Conservation (phyloP, 2,329 filamentous ascomycete species). For the Claviceps lovelessii region DNA sequence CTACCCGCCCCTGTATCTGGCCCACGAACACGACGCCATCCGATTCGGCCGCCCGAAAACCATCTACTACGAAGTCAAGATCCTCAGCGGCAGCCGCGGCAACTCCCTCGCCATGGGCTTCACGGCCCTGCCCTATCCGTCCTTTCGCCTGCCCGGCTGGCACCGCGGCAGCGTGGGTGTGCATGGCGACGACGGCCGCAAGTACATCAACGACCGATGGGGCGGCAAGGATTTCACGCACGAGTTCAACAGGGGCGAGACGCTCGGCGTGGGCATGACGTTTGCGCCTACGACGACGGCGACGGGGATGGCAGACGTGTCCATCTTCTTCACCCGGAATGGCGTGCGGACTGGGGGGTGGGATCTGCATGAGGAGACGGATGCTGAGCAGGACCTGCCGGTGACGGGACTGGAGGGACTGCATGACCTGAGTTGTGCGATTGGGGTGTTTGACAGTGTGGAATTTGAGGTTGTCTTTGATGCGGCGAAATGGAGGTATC, state of each 20-base stretch:
- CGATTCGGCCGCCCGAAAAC: conserved; percentile 29
- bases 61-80: conserved; percentile 59
- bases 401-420: conserved; percentile 55
- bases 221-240: conserved; percentile 56
- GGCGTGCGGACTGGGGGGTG: conserved; percentile 47
- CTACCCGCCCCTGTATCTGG: conserved; percentile 55
- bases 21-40: conserved; percentile 42
- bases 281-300: conserved; percentile 26
- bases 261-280: conserved; percentile 57
- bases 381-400: conserved; percentile 45
- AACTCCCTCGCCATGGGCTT: conserved; percentile 53
- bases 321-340: conserved; percentile 53
- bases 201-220: conserved; percentile 61
- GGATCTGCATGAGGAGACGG: conserved; percentile 63
- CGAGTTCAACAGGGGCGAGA: conserved; percentile 50
- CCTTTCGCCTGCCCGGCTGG: conserved; percentile 68
- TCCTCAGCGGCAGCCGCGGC: conserved; percentile 32
- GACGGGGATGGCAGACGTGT: conserved; percentile 15
- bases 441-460: conserved; percentile 57
- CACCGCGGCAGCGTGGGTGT: conserved; percentile 60
- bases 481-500: conserved; percentile 43
- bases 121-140: conserved; percentile 59
- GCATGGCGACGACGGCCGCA: conserved; percentile 67
- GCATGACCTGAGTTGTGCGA: conserved; percentile 54
- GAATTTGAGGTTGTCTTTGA: conserved; percentile 54